Percentiles rank a stretch among this genome's conserved stretches.
These are phyloP conservation scores for Eucalyptus pauciflora DNA, from an alignment of 345 rosid genomes.

Conservation along the genomic window DNA sequence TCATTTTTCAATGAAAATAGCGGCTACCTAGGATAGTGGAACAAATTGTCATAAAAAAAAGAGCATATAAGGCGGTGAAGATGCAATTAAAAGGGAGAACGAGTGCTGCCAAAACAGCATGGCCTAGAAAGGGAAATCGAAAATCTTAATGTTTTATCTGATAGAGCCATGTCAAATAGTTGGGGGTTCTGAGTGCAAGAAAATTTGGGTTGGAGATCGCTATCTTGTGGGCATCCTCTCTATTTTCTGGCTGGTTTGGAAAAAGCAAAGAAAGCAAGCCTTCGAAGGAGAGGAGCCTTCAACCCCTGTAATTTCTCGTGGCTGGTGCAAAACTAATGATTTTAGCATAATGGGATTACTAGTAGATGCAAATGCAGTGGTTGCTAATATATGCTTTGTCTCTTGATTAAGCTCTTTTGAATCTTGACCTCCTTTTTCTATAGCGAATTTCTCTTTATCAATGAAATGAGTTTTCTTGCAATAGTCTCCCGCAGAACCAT, in stretches of 20 bases:
- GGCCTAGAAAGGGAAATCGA: not conserved
- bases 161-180: not conserved
- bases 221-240: not conserved
- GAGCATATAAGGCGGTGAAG: not conserved
- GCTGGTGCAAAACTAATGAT: not conserved
- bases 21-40: not conserved
- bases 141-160: not conserved
- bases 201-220: not conserved
- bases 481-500: too few relatives aligned
- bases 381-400: not conserved
- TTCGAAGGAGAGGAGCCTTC: not conserved
- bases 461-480: not conserved
- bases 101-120: not conserved
- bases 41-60: too few relatives aligned
- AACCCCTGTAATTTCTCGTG: not conserved
- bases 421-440: not conserved
- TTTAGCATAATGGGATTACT: not conserved
- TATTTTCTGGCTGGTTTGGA: not conserved
- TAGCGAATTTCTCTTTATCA: too few relatives aligned
- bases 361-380: not conserved
- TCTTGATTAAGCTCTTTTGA: not conserved
- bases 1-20: too few relatives aligned
- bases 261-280: not conserved
- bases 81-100: not conserved
- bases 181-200: accelerated